Percentiles rank a stretch among this genome's conserved stretches.
Evolutionary conservation across 805 yeast genomes (phyloP).

Genomic region (Hanseniaspora thailandica): DNA sequence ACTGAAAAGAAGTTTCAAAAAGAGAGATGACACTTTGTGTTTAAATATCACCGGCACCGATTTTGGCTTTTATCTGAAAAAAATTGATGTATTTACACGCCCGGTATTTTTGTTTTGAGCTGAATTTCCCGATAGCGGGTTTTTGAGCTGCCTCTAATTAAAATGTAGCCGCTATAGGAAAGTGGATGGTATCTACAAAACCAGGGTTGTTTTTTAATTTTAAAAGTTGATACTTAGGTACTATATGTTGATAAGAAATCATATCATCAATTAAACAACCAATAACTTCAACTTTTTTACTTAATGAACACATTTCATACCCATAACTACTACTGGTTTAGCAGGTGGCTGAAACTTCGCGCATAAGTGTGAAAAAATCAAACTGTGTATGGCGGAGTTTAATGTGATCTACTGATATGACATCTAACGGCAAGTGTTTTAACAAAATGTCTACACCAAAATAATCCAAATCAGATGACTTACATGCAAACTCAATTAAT

Average conservation of each 20-base stretch:
- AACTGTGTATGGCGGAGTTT: background rate
- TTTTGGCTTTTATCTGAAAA: background rate
- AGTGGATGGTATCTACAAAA: background rate
- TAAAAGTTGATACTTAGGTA: too few relatives aligned
- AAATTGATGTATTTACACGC: background rate
- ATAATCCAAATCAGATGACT: too few relatives aligned
- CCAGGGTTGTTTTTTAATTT: too few relatives aligned
- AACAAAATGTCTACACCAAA: background rate
- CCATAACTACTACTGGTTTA: background rate
- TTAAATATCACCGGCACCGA: background rate
- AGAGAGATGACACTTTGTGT: background rate
- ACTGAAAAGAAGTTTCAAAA: background rate
- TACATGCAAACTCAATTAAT: too few relatives aligned
- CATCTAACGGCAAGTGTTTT: conserved; percentile 4
- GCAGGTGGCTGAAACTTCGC: background rate
- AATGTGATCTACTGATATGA: background rate
- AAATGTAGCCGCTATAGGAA: background rate
- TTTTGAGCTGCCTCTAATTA: background rate
- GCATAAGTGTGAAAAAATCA: background rate
- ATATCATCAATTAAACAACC: too few relatives aligned
- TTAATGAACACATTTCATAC: too few relatives aligned
- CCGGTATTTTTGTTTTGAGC: background rate
- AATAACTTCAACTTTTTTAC: too few relatives aligned
- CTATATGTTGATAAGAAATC: too few relatives aligned
- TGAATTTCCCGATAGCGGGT: background rate